These are phyloP conservation scores for Zizania palustris DNA, from an alignment of 202 grass and related monocot genomes.

Conservation along the genomic window DNA sequence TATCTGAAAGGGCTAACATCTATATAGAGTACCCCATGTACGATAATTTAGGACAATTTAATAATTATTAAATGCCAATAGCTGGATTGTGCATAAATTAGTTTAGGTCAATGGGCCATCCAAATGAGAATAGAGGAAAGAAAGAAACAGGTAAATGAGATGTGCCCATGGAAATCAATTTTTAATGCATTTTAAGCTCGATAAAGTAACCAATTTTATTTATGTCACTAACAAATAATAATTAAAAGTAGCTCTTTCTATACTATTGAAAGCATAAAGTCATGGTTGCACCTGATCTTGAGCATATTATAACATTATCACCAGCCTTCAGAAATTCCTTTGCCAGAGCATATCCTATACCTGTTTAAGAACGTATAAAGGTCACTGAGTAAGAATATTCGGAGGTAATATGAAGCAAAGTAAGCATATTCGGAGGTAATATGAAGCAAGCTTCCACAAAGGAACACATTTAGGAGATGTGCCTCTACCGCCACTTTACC, in stretches of 20 bases:
- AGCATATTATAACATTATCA: slow-evolving; percentile 92
- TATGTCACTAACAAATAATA: not conserved
- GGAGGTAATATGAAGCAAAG: no score
- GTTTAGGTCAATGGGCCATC: not conserved
- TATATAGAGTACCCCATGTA: not conserved
- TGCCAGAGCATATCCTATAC: slow-evolving; percentile 88
- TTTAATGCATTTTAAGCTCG: slow-evolving; percentile 4
- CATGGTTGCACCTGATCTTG: slow-evolving; percentile 68
- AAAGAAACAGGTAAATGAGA: not conserved
- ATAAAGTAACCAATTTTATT: not conserved
- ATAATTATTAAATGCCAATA: slow-evolving; percentile 3
- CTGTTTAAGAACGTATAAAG: slow-evolving; percentile 43
- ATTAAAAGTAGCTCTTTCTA: slow-evolving; percentile 1
- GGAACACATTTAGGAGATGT: not conserved
- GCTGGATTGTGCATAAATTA: not conserved
- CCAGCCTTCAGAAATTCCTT: slow-evolving; percentile 82
- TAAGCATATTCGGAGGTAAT: no score
- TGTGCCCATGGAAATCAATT: not conserved
- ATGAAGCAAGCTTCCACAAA: not conserved
- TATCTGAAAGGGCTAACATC: not conserved
- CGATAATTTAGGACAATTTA: not conserved
- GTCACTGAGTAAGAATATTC: not conserved
- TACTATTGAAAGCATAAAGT: not conserved
- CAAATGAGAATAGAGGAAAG: slow-evolving; percentile 5
- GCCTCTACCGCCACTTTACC: not conserved